Base-by-base conservation (phyloP, 495 filamentous ascomycete genomes). In the Penicillium longicatenatum region DNA sequence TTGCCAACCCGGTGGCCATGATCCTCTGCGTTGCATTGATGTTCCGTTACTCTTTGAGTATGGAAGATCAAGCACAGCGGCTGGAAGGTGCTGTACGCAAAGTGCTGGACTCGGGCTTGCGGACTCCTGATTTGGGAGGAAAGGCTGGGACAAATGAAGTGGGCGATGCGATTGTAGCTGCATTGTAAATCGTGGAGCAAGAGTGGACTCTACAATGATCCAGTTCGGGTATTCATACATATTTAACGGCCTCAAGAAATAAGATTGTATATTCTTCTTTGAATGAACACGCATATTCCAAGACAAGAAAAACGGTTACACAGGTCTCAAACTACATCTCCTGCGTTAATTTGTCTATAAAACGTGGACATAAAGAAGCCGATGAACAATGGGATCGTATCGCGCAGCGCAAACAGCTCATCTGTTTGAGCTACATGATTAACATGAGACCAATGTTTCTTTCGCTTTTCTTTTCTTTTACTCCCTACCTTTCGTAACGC, bases 11-110 rank as follows among this genome's bases (percentile, higher is more conserved):
- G 7, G 75, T 89, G 30, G 92, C 90, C 22, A 90, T 90, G 64
- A 90, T 96, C 55, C 83, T 96, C 8, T 93, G 89, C 5, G 86
- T 93, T 21, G 91, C 90, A 58, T 90, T 96, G 88, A 90, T 97
- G 89, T 84, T 96, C 62, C 86, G 87, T 57, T 97, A 97, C 75
- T 95, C 90, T 4, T 79, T 97, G 43, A 84, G 84, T 60, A 84
- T 90, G 65, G 88, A 89, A 43, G 75, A 79, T 19, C 84, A 94
- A 65, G 89, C 92, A 4, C 74, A 76, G 52, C 82, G 82, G 35
- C 79, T 97, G 52, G 93, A 97, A 75, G 81, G 86, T 53, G 93
- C 93, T 0, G 91, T 96, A 19, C 84, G 85, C 59, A 81, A 72
- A 17, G 89, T 89, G 17, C 82, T 97, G 52, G 92, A 96, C 60